A percentile compares a stretch with the other conserved stretches of the same genome.
Conservation (phyloP, 1,284 basidiomycete species). For the Leucoagaricus sp. region DNA sequence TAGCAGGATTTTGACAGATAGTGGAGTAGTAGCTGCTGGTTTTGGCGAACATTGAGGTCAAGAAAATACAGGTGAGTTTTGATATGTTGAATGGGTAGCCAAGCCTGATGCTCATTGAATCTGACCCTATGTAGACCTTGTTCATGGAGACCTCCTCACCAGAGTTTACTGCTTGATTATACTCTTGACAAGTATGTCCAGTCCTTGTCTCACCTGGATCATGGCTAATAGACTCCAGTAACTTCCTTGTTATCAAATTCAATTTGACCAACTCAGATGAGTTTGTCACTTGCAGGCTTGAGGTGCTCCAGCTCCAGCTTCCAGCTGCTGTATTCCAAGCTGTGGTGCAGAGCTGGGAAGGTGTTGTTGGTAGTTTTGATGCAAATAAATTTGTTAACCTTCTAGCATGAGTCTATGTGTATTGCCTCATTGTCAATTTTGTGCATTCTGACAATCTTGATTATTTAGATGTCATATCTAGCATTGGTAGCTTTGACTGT, state of each 20-base stretch:
- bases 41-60: conserved; percentile 54
- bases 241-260: conserved; percentile 48
- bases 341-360: conserved; percentile 37
- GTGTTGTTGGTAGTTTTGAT: conserved; percentile 40
- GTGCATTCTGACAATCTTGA: background rate
- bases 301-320: conserved; percentile 46
- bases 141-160: conserved; percentile 51
- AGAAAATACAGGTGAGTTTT: conserved; percentile 48
- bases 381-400: conserved; percentile 38
- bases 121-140: conserved; percentile 57
- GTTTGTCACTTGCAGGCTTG: conserved; percentile 34
- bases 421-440: conserved; percentile 21
- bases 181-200: conserved; percentile 45
- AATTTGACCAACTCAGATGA: conserved; percentile 40
- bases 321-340: conserved; percentile 52
- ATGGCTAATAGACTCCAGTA: conserved; percentile 28
- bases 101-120: no score
- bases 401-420: conserved; percentile 47
- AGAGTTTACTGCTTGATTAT: conserved; percentile 53
- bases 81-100: no score
- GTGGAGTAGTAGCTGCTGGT: conserved; percentile 55
- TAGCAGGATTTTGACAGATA: conserved; percentile 68
- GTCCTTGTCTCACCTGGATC: background rate
- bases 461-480: conserved; percentile 45
- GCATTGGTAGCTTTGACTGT: conserved; percentile 48